Base-by-base conservation (phyloP, 129 eudicot species). In the Smallanthus sonchifolius region DNA sequence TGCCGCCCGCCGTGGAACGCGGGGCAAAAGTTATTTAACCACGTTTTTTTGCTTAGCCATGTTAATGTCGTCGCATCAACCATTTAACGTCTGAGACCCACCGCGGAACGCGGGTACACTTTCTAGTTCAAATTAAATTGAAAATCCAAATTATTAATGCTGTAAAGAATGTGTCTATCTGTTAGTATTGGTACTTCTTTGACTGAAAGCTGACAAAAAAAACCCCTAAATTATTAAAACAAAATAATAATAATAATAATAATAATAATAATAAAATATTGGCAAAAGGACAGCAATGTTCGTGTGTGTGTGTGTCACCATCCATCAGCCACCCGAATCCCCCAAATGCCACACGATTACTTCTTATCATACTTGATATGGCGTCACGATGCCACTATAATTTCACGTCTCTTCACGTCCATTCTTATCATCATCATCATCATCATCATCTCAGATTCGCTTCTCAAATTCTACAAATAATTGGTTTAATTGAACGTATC, bases 301-400 rank as follows among this genome's bases (percentile, higher is more conserved):
- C 37, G 68, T 40, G 20, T 32, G 44, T 62, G 42, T 32, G 19
- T 13, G 68, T 67, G 74, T 76, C 80, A 68, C 69, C 68, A 67
- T 77, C 80, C 75, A 67, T 32, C 67, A 68, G 73, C 49, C 10
- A 19, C 49, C 80, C 65, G 45, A 65, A 65, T 65, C 64, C 44
- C 45, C 4, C 73, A 55, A 68, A 68, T 15, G 62, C 75, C 81
- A 77, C 81, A 77, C 70, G 81, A 69, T 69, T 43, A 39, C 66
- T 38, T 14, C 35, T 65, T 45, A 55, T 24, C 35, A 51, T 45
- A 55, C 3, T 75, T 65, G 72, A 52, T 39, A 65, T 40, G 80
- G 37, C 57, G 24, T 37, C 80, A 38, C 63, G 36, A 39, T 36
- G 28, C 24, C 67, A 57, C 63, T 11, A 67, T 76, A 67, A 67